phyloP scores from a whole-genome alignment of 805 yeast species.

The Saccharomycopsis synnaedendra region DNA sequence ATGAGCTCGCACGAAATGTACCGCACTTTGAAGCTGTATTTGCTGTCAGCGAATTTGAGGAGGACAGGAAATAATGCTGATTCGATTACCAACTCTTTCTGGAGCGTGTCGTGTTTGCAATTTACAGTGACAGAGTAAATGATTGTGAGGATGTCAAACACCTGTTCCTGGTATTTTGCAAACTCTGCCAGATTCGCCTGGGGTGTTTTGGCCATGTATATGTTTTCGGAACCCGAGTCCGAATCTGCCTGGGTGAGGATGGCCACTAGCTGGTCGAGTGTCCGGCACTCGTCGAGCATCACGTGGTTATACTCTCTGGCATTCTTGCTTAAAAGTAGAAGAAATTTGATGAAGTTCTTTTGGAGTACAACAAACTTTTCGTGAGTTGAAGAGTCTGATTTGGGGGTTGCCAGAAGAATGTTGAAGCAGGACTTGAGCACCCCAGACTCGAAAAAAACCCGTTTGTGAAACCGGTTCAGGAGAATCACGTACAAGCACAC shows the following conservation, averaged over 20 bases:
- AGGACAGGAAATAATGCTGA: conserved; percentile 5
- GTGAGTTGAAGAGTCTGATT: not conserved
- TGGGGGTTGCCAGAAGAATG: conserved; percentile 1
- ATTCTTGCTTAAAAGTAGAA: conserved; percentile 11
- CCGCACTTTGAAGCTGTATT: conserved; percentile 12
- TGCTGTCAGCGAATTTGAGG: conserved; percentile 6
- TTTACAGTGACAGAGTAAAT: conserved; percentile 10
- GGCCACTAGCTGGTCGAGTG: not conserved
- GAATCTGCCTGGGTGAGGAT: not conserved
- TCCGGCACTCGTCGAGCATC: conserved; percentile 3
- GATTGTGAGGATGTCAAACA: conserved; percentile 15
- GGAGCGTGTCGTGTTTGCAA: conserved; percentile 10
- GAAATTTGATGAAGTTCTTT: conserved; percentile 13
- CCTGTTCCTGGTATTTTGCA: not conserved
- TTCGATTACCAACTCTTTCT: conserved; percentile 8
- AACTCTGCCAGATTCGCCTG: not conserved
- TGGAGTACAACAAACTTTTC: conserved; percentile 2
- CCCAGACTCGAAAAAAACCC: conserved; percentile 6
- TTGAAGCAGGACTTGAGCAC: conserved; percentile 8
- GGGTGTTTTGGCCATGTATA: not conserved
- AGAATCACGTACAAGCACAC: conserved; percentile 10
- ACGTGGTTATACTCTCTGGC: conserved; percentile 11
- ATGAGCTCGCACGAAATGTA: conserved; percentile 19
- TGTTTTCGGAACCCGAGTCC: not conserved
- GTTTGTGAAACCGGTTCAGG: conserved; percentile 9